Percentiles rank a stretch among this genome's conserved stretches.
Evolutionary conservation across 176 grass and related monocot genomes (phyloP).

Genomic region (Oryza officinalis): DNA sequence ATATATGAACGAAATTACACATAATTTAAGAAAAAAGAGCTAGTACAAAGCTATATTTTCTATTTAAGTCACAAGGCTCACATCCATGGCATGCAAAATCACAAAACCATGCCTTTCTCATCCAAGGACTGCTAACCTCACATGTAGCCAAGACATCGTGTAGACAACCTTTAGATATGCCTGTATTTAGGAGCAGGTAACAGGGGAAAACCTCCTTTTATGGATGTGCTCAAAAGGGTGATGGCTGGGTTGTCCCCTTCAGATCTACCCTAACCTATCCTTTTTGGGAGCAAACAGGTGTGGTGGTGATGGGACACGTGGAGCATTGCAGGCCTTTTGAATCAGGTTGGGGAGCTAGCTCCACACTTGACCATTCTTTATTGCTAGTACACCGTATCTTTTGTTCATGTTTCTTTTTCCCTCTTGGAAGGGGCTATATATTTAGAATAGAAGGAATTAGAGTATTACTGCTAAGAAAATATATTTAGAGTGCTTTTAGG

Average conservation of each 20-base stretch:
- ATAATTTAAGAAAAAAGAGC: background rate
- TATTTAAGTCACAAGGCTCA: background rate
- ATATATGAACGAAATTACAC: background rate
- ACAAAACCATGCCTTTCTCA: background rate
- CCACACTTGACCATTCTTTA: background rate
- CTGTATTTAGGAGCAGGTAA: background rate
- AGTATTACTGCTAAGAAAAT: background rate
- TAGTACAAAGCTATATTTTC: background rate
- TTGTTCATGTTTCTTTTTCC: background rate
- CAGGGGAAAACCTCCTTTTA: background rate
- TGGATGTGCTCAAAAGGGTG: background rate
- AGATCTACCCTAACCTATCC: background rate
- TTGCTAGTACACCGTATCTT: background rate
- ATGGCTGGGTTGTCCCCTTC: constrained; percentile 19
- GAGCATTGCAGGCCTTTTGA: background rate
- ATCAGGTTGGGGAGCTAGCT: constrained; percentile 18
- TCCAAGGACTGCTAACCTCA: background rate
- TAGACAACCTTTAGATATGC: background rate
- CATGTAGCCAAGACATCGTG: background rate
- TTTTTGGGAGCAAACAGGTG: constrained; percentile 2
- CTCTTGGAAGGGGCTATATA: background rate
- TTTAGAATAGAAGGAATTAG: background rate
- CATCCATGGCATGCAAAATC: background rate
- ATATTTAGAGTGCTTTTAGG: background rate
- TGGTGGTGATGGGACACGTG: constrained; percentile 23